Conservation (phyloP, 2,329 filamentous ascomycete genomes). For the Fusarium pilosicola region DNA sequence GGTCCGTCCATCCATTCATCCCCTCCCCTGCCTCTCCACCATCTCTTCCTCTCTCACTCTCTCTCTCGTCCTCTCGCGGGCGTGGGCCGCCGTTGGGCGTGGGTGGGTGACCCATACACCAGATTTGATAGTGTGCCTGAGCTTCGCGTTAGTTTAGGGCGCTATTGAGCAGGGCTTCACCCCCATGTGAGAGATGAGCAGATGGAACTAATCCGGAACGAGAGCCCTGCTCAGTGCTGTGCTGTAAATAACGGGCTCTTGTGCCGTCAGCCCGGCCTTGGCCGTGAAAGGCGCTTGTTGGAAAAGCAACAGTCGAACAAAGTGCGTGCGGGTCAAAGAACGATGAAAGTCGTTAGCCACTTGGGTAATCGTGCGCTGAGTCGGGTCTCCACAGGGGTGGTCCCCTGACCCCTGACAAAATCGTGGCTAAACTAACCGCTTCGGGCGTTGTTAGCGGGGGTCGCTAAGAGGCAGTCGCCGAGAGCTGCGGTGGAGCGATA, state of each 20-base stretch:
- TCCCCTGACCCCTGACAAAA: constrained; percentile 26
- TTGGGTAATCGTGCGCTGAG: constrained; percentile 5
- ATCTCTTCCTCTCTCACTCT: background rate
- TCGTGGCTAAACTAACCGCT: constrained; percentile 2
- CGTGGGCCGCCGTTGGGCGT: constrained; percentile 18
- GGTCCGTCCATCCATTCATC: too few relatives aligned
- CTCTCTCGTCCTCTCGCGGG: constrained; percentile 9
- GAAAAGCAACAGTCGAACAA: constrained; percentile 16
- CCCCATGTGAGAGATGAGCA: constrained; percentile 10
- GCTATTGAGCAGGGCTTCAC: constrained; percentile 25
- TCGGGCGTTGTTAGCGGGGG: background rate
- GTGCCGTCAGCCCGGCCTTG: constrained; percentile 29
- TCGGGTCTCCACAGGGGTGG: background rate
- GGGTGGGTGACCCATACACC: constrained; percentile 12
- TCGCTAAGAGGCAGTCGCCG: constrained; percentile 20
- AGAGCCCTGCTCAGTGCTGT: background rate
- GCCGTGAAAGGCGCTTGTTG: constrained; percentile 10
- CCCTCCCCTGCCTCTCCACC: constrained; percentile 12
- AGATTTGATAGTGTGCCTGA: constrained; percentile 28
- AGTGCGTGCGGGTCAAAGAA: constrained; percentile 12
- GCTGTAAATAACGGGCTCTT: constrained; percentile 8
- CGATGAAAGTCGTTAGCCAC: constrained; percentile 21
- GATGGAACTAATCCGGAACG: constrained; percentile 19
- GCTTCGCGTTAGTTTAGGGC: constrained; percentile 27
- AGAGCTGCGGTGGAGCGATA: constrained; percentile 21